Evolutionary conservation across 2,329 filamentous ascomycete species (phyloP), one percentile per base, ranked within the genome.

Genomic region (Paecilomyces formosus): DNA sequence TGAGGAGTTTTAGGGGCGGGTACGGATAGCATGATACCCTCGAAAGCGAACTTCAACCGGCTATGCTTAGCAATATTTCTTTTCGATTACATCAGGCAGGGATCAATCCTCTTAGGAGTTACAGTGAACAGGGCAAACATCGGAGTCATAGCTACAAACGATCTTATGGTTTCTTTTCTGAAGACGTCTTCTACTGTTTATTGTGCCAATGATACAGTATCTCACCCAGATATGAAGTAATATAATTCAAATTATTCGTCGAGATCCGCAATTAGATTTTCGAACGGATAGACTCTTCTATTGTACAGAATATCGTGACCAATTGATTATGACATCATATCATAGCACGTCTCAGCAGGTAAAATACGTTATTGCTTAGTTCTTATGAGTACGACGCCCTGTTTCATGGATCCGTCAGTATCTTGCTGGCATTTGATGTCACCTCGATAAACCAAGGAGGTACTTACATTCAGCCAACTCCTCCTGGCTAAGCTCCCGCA

Each of bases 401-500:
- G 54, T 3, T 53, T 49, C 22, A n/a, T 51, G 57, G 65, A 28
- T 53, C 13, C 12, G 31, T 55, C 30, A 18, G 26, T 52, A 30
- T 24, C 53, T 52, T 35, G 18, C 3, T 58, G 24, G 49, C 9
- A 3, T 28, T 53, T 18, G 1, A 3, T 12, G 18, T 26, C 28
- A 15, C 3, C 18, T 35, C 4, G 1, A 52, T 12, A 12, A 33
- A 51, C 22, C 13, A 31, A 6, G 4, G 55, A 22, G 3, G 26
- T 15, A 71, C 71, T 66, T 59, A 73, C 87, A 90, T 62, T 85
- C 79, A 66, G 81, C 73, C 55, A 91, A 74, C 72, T 93, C 89
- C 21, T 76, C 69, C 76, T 87, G 81, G 22, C 78, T 84, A 55
- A 96, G 78, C 72, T 95, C 88, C 60, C 90, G 82, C 68, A 96